Evolutionary conservation across 441 rosid species (phyloP), one percentile per base, ranked within the genome.

Genomic region (Arabidopsis hybrid): DNA sequence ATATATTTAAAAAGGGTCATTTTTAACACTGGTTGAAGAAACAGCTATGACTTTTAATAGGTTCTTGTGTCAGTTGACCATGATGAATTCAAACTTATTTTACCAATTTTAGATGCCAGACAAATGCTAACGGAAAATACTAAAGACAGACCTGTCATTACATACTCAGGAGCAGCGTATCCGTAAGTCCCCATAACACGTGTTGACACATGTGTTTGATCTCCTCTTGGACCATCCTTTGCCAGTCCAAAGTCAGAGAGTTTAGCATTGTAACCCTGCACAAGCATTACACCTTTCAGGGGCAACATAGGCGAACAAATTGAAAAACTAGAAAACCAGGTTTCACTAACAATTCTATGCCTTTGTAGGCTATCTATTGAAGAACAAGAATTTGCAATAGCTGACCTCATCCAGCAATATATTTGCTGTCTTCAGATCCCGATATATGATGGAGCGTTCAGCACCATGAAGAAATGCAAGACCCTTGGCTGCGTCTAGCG

Each of bases 141-240:
- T 16, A 60, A 75, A 69, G 60, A 79, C 92, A 78, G 60, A 91
- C 99, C 99, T 43, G 99, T 95, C 97, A 92, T 92, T 62, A 95
- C 92, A 39, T 92, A 95, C 79, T 95, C 99, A 8, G 99, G 99
- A 72, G 99, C 98, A 76, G 99, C 99, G 66, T 95, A 95, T 62
- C 99, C 99, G 14, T 95, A 95, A 14, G 98, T 95, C 53, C 98
- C 99, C 99, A 95, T 93, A 42, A 95, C 98, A 57, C 98, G 85
- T 49, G 98, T 95, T 58, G 99, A 95, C 59, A 95, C 98, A 73
- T 95, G 99, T 32, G 99, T 95, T 82, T 95, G 98, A 76, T 95
- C 99, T 66, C 99, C 98, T 83, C 91, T 90, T 14, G 99, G 99
- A 35, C 99, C 99, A 77, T 95, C 99, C 82, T 95, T 95, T 58